Evolutionary conservation across 495 filamentous ascomycete species (phyloP), one percentile per base, ranked within the genome.

Genomic region (Neohortaea acidophila): DNA sequence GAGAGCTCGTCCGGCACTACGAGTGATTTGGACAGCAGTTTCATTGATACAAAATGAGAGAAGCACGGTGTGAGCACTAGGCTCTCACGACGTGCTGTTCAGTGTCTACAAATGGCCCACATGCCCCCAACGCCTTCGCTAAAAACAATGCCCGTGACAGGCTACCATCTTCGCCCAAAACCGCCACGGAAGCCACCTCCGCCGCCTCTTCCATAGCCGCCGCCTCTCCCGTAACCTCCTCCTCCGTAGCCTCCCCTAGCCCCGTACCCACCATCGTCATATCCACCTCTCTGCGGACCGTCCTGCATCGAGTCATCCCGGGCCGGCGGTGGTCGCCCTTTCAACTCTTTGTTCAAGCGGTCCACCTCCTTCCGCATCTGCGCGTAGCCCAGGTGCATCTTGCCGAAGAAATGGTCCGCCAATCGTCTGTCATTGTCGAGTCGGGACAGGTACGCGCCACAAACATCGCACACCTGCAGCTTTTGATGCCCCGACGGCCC

Each of bases 381-480:
- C 23, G 89, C 87, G 56, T 94, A 97, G 0, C 89, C 89, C 53
- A 97, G 65, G 53, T 97, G 89, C 91, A 97, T 96, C 66, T 97
- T 97, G 21, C 89, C 89, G 57, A 92, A 96, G 59, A 97, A 97
- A 53, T 97, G 89, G 57, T 97, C 89, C 20, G 89, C 89, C 58
- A 97, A 53, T 21, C 89, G 66, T 14, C 89, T 70, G 54, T 97
- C 89, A 52, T 97, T 97, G 54, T 97, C 89, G 18, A 97, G 71
- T 14, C 89, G 60, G 38, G 72, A 79, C 38, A 97, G 67, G 55
- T 97, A 97, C 2, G 89, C 89, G 35, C 79, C 87, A 60, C 89
- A 97, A 1, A 96, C 91, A 59, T 97, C 89, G 68, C 89, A 97
- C 14, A 97, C 89, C 59, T 96, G 91, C 36, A 97, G 64, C 52